Evolutionary conservation across 2,329 filamentous ascomycete species (phyloP).

Genomic region (Emydomyces testavorans): DNA sequence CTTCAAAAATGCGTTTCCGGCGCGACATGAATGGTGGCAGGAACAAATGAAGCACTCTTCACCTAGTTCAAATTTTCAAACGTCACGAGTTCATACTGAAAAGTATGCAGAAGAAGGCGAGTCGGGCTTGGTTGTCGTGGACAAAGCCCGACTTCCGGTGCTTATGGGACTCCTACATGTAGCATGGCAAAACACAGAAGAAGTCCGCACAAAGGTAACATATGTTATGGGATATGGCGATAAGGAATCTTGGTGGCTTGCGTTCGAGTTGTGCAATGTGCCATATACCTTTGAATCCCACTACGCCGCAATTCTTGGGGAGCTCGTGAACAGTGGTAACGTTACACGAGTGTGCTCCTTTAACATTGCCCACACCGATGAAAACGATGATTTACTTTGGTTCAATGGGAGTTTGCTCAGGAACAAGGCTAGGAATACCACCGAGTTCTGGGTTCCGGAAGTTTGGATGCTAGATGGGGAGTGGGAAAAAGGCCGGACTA

Average conservation of each 20-base stretch:
- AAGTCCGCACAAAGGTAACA: constrained; percentile 32
- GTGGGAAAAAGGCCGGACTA: constrained; percentile 13
- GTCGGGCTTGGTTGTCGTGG: constrained; percentile 34
- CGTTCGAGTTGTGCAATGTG: constrained; percentile 32
- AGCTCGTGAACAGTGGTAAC: neutral
- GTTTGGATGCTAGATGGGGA: constrained; percentile 34
- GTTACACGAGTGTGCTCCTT: constrained; percentile 28
- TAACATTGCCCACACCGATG: constrained; percentile 35
- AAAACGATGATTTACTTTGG: constrained; percentile 31
- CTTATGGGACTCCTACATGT: constrained; percentile 34
- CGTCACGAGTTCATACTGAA: constrained; percentile 33
- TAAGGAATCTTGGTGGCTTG: constrained; percentile 40
- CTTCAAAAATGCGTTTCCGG: constrained; percentile 2
- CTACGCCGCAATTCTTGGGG: constrained; percentile 35
- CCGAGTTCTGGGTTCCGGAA: constrained; percentile 28
- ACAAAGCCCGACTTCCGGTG: constrained; percentile 32
- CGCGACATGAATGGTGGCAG: constrained; percentile 15
- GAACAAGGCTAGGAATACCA: constrained; percentile 27
- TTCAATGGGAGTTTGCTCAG: constrained; percentile 37
- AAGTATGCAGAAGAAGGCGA: constrained; percentile 36
- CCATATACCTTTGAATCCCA: constrained; percentile 33
- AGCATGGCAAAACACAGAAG: constrained; percentile 37
- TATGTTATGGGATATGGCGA: constrained; percentile 37
- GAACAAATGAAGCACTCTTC: constrained; percentile 28
- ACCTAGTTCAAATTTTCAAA: constrained; percentile 21